Evolutionary conservation across 1,284 basidiomycete genomes (phyloP), one percentile per base, ranked within the genome.

Genomic region (Cryptococcus hybrid): DNA sequence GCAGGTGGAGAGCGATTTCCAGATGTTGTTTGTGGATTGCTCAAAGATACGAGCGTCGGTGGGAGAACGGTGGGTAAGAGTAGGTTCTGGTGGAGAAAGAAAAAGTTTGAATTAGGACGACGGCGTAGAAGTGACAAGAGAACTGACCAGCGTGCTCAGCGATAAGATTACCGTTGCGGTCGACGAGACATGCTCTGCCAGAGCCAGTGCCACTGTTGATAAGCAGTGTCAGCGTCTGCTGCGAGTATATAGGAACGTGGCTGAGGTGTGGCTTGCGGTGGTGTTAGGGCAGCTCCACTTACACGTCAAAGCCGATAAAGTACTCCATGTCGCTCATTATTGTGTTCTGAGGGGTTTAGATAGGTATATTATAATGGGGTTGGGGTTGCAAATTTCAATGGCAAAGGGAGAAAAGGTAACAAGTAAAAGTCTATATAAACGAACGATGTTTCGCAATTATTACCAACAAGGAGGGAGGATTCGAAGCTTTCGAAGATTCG

Each of bases 31-130:
- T 0, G 90, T 91, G 43, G 75, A 77, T 61, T 78, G 75, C 79
- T 99, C 96, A 73, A 96, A 99, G 80, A 99, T 92, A 61, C 88
- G 84, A 70, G 91, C 86, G 82, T 99, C 92, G 42, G 83, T 76
- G 2, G 86, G 82, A 79, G 91, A 89, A 63, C 93, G 87, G 80
- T 85, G 93, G 12, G 94, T 98, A 58, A 81, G 82, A 3, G 89
- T 97, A 42, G 87, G 84, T 70, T 90, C 85, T 47, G 86, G 47
- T 6, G 30, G 30, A 30, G 30, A 30, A 30, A 35, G 35, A 47
- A 35, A 42, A 12, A 43, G 18, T 49, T 15, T 48, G 36, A 18
- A 37, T 36, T 30, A 11, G n/a, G 35, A 35, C 11, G 9, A 42
- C 11, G 13, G n/a, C 13, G 11, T 36, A 7, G 8, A 12, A 44